These are phyloP conservation scores for Suaeda aralocaspica DNA, from an alignment of 148 eudicot genomes.

Conservation along the genomic window DNA sequence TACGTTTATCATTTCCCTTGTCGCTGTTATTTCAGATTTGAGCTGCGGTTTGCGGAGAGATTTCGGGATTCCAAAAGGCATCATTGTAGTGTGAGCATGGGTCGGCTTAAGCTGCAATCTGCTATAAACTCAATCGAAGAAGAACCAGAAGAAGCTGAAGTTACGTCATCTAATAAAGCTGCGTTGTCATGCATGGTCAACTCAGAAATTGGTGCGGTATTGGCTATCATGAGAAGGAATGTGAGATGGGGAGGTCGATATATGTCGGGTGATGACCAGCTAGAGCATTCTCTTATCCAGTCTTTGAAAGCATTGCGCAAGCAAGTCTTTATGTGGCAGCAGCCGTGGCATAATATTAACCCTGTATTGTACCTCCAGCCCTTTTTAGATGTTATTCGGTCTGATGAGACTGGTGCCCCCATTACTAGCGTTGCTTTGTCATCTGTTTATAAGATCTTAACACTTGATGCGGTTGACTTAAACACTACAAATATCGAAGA, in stretches of 20 bases:
- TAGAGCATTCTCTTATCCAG: slow-evolving; percentile 78
- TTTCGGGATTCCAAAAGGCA: slow-evolving; percentile 20
- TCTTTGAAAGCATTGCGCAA: slow-evolving; percentile 68
- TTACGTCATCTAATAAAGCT: slow-evolving; percentile 41
- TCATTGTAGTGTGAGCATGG: slow-evolving; percentile 36
- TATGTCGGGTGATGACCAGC: slow-evolving; percentile 74
- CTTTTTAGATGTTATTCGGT: slow-evolving; percentile 81
- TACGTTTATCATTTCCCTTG: too few species aligned
- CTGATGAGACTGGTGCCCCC: slow-evolving; percentile 96
- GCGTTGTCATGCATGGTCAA: slow-evolving; percentile 79
- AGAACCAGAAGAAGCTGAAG: slow-evolving; percentile 68
- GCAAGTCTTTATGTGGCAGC: slow-evolving; percentile 75
- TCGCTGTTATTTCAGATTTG: too few species aligned
- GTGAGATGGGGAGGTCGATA: slow-evolving; percentile 92
- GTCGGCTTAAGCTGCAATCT: slow-evolving; percentile 72
- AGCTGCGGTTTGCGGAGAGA: too few species aligned
- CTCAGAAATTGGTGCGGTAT: slow-evolving; percentile 82
- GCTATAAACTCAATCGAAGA: slow-evolving; percentile 55
- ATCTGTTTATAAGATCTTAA: slow-evolving; percentile 79
- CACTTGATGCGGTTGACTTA: slow-evolving; percentile 68
- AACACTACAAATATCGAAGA: slow-evolving; percentile 61
- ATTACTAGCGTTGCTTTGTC: slow-evolving; percentile 92
- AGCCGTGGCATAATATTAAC: slow-evolving; percentile 64
- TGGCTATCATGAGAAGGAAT: slow-evolving; percentile 95
- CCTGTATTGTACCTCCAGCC: slow-evolving; percentile 79